Percentiles rank a stretch among this genome's conserved stretches.
Evolutionary conservation across 352 stramenopile genomes (phyloP).

Genomic region (Phytopythium vexans): DNA sequence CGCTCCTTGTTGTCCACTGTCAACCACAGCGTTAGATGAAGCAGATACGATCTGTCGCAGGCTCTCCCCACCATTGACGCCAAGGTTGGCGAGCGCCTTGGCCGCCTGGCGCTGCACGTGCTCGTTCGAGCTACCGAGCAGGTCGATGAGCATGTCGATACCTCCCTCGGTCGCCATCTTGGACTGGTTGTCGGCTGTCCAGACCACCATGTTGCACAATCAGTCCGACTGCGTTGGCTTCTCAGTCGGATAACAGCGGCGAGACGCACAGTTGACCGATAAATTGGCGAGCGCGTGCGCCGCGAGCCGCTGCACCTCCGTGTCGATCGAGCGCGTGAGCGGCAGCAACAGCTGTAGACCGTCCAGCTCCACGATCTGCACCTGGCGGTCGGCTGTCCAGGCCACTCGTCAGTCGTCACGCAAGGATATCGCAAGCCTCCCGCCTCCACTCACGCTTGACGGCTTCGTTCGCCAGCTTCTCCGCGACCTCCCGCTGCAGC

Average conservation of each 20-base stretch:
- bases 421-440: too few relatives aligned
- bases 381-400: slow-evolving; percentile 82
- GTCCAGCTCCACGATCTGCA: slow-evolving; percentile 93
- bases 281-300: slow-evolving; percentile 94
- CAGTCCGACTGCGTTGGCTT: too few relatives aligned
- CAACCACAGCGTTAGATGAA: too few relatives aligned
- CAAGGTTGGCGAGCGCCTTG: slow-evolving; percentile 93
- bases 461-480: slow-evolving; percentile 94
- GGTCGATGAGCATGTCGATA: slow-evolving; percentile 92
- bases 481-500: slow-evolving; percentile 90
- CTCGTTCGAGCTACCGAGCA: slow-evolving; percentile 82
- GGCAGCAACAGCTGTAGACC: slow-evolving; percentile 91
- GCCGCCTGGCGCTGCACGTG: slow-evolving; percentile 92
- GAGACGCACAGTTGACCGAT: slow-evolving; percentile 86
- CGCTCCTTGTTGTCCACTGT: slow-evolving; percentile 91
- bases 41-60: too few relatives aligned
- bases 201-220: too few relatives aligned
- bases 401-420: slow-evolving; percentile 1
- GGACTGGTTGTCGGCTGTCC: slow-evolving; percentile 90
- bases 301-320: slow-evolving; percentile 91
- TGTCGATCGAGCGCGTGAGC: slow-evolving; percentile 90
- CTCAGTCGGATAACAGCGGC: not conserved
- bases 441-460: slow-evolving; percentile 78
- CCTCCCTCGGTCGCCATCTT: slow-evolving; percentile 92
- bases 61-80: slow-evolving; percentile 88